phyloP scores from a whole-genome alignment of 176 grass and related monocot genomes.

The Aechmea fasciata region DNA sequence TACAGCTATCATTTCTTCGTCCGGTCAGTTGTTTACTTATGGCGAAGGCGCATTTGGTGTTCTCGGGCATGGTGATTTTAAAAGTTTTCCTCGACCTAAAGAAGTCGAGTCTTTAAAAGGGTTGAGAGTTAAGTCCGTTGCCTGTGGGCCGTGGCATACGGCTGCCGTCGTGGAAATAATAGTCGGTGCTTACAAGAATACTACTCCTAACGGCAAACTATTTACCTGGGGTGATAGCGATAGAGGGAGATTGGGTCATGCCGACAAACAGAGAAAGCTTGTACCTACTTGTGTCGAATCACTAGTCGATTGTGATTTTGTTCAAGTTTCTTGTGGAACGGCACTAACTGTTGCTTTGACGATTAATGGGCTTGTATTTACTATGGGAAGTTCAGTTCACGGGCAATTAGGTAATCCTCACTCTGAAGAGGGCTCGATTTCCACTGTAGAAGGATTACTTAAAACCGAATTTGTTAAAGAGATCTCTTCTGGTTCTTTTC shows the following conservation, averaged over 20 bases:
- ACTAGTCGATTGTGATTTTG: conserved; percentile 66
- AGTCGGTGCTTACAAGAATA: conserved; percentile 39
- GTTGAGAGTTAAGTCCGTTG: conserved; percentile 53
- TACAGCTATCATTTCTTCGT: conserved; percentile 66
- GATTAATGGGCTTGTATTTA: conserved; percentile 57
- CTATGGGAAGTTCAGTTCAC: conserved; percentile 54
- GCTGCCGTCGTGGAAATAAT: conserved; percentile 72
- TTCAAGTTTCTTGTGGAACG: conserved; percentile 67
- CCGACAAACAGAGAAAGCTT: conserved; percentile 52
- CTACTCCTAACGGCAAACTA: conserved; percentile 55
- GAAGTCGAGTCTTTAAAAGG: conserved; percentile 80
- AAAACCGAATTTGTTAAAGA: conserved; percentile 77
- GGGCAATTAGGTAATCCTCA: conserved; percentile 78
- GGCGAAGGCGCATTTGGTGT: conserved; percentile 91
- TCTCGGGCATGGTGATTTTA: conserved; percentile 74
- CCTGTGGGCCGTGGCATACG: conserved; percentile 90
- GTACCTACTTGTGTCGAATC: conserved; percentile 59
- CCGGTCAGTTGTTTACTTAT: conserved; percentile 77
- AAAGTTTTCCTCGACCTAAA: conserved; percentile 57
- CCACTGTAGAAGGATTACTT: conserved; percentile 56
- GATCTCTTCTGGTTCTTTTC: conserved; percentile 75
- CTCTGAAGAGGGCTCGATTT: conserved; percentile 42
- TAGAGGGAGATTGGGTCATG: conserved; percentile 72
- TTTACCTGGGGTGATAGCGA: conserved; percentile 94
- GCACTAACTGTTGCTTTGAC: conserved; percentile 60